phyloP scores from a whole-genome alignment of 305 asterid species.

The Fraxinus latifolia region DNA sequence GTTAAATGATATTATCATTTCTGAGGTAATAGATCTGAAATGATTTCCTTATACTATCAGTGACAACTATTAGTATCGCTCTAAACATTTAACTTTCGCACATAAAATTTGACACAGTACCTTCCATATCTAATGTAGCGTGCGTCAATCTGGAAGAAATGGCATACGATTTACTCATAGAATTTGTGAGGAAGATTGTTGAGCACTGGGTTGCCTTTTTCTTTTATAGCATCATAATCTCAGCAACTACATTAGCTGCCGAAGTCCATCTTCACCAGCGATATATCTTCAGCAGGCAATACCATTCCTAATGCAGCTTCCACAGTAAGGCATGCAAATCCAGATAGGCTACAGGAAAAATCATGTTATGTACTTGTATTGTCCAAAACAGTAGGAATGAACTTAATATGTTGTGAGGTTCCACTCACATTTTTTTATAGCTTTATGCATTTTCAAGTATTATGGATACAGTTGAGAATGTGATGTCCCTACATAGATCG shows the following conservation, averaged over 20 bases:
- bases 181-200: slow-evolving; percentile 74
- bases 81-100: too few relatives aligned
- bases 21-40: slow-evolving; percentile 46
- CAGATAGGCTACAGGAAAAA: slow-evolving; percentile 3
- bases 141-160: slow-evolving; percentile 36
- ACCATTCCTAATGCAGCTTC: slow-evolving; percentile 61
- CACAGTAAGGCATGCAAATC: slow-evolving; percentile 51
- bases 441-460: slow-evolving; percentile 63
- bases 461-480: slow-evolving; percentile 78
- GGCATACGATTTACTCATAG: slow-evolving; percentile 43
- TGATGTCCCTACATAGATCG: slow-evolving; percentile 81
- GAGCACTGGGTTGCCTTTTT: slow-evolving; percentile 61
- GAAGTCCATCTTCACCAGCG: slow-evolving; percentile 56
- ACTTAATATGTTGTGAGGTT: slow-evolving; percentile 5
- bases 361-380: neutral
- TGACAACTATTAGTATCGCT: too few relatives aligned
- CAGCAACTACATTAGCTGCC: slow-evolving; percentile 62
- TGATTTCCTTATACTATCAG: neutral
- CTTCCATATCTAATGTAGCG: slow-evolving; percentile 47
- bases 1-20: neutral
- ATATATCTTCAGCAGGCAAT: slow-evolving; percentile 66
- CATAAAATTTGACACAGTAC: slow-evolving; percentile 22
- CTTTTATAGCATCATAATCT: slow-evolving; percentile 71
- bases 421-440: slow-evolving; percentile 25
- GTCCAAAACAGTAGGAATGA: neutral